Evolutionary conservation across 2,329 filamentous ascomycete genomes (phyloP).

Genomic region (Didymella exigua): DNA sequence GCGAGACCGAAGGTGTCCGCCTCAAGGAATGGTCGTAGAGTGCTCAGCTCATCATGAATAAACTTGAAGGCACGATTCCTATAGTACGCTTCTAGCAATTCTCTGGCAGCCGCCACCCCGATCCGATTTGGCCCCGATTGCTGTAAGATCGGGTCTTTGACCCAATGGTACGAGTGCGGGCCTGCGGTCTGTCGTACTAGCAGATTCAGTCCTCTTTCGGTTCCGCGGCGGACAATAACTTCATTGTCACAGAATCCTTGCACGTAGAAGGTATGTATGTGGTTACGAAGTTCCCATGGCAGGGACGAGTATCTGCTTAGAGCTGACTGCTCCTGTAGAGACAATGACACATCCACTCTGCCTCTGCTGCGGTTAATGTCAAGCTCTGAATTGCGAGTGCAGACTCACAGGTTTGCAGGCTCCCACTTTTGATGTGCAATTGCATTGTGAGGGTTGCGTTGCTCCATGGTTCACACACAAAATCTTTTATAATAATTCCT

Average conservation of each 20-base stretch:
- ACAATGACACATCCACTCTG: background rate
- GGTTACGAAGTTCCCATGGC: conserved; percentile 30
- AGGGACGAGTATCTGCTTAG: conserved; percentile 14
- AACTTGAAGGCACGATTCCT: conserved; percentile 29
- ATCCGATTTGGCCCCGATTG: conserved; percentile 3
- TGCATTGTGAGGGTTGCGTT: background rate
- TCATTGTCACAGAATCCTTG: conserved; percentile 27
- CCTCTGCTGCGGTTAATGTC: background rate
- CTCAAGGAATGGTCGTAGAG: conserved; percentile 19
- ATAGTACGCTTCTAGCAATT: conserved; percentile 29
- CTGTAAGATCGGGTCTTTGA: conserved; percentile 20
- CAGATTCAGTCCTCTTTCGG: background rate
- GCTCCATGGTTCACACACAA: background rate
- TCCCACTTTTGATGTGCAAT: background rate
- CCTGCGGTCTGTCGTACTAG: conserved; percentile 22
- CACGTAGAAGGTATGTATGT: conserved; percentile 25
- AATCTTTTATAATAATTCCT: background rate
- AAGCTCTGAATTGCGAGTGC: background rate
- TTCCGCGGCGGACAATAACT: conserved; percentile 24
- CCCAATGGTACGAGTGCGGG: conserved; percentile 25
- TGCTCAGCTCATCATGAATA: conserved; percentile 22
- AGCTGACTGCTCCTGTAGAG: background rate
- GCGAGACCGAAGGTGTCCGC: conserved; percentile 17
- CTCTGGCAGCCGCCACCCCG: conserved; percentile 13
- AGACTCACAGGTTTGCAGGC: background rate